Evolutionary conservation across 2,329 filamentous ascomycete genomes (phyloP).

Genomic region (Dactylonectria estremocensis): DNA sequence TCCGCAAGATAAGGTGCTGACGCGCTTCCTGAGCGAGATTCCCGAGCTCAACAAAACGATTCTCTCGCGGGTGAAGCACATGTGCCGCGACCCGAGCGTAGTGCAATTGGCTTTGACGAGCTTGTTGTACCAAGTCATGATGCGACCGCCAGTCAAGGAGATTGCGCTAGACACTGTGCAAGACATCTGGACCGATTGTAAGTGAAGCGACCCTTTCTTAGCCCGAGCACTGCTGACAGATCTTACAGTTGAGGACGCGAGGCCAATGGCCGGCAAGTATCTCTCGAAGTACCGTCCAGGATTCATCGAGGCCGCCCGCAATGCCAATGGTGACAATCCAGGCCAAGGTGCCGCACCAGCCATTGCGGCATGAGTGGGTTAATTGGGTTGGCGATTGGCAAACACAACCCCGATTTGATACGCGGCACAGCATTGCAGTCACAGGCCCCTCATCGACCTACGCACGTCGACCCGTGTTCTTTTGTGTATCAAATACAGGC

Average conservation of each 20-base stretch:
- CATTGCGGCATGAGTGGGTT: slow-evolving; percentile 41
- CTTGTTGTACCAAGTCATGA: slow-evolving; percentile 77
- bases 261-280: slow-evolving; percentile 74
- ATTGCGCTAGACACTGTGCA: slow-evolving; percentile 76
- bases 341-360: slow-evolving; percentile 45
- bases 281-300: slow-evolving; percentile 73
- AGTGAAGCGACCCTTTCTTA: slow-evolving; percentile 50
- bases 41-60: slow-evolving; percentile 83
- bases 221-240: slow-evolving; percentile 36
- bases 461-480: slow-evolving; percentile 5
- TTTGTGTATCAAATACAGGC: slow-evolving; percentile 23
- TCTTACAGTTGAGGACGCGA: slow-evolving; percentile 71
- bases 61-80: slow-evolving; percentile 78
- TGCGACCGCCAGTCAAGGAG: slow-evolving; percentile 75
- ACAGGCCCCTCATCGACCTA: slow-evolving; percentile 3
- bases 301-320: slow-evolving; percentile 58
- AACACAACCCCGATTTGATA: slow-evolving; percentile 10
- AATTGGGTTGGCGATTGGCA: slow-evolving; percentile 5
- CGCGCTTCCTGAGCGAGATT: slow-evolving; percentile 92
- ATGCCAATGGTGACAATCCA: slow-evolving; percentile 41
- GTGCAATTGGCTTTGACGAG: slow-evolving; percentile 76
- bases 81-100: slow-evolving; percentile 77
- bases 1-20: slow-evolving; percentile 88
- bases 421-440: slow-evolving; percentile 15
- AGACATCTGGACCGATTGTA: slow-evolving; percentile 78